These are phyloP conservation scores for Zygotorulaspora florentina DNA, from an alignment of 805 yeast species.

Conservation along the genomic window DNA sequence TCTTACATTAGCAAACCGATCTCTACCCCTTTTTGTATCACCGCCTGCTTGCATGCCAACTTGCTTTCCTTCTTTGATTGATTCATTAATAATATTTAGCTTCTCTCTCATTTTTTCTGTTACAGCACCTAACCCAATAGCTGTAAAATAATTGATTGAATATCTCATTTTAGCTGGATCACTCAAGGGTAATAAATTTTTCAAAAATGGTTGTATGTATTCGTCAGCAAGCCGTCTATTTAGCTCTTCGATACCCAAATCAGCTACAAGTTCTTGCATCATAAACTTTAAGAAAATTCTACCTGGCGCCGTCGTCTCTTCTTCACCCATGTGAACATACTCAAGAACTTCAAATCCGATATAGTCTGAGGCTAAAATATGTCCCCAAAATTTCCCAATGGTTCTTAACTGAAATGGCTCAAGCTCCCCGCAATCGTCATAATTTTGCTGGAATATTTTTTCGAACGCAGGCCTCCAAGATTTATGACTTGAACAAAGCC, in stretches of 20 bases:
- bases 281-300: constrained; percentile 78
- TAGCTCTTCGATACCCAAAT: constrained; percentile 57
- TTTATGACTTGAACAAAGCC: constrained; percentile 47
- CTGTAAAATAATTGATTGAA: constrained; percentile 86
- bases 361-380: constrained; percentile 64
- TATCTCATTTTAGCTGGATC: constrained; percentile 59
- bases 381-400: constrained; percentile 83
- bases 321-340: constrained; percentile 58
- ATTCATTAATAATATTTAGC: constrained; percentile 35
- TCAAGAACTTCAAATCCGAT: constrained; percentile 60
- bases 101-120: constrained; percentile 77
- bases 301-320: constrained; percentile 69
- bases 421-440: constrained; percentile 55
- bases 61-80: not conserved
- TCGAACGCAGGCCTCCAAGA: constrained; percentile 58
- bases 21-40: not conserved
- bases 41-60: not conserved
- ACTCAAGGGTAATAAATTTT: constrained; percentile 61
- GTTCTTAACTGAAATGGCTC: constrained; percentile 74
- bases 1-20: not conserved
- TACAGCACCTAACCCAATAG: constrained; percentile 79
- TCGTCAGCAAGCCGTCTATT: constrained; percentile 49
- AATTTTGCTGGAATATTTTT: constrained; percentile 51
- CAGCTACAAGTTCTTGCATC: constrained; percentile 74
- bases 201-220: constrained; percentile 44